Evolutionary conservation across 2,329 filamentous ascomycete genomes (phyloP).

Genomic region (Trematosphaeria pertusa): DNA sequence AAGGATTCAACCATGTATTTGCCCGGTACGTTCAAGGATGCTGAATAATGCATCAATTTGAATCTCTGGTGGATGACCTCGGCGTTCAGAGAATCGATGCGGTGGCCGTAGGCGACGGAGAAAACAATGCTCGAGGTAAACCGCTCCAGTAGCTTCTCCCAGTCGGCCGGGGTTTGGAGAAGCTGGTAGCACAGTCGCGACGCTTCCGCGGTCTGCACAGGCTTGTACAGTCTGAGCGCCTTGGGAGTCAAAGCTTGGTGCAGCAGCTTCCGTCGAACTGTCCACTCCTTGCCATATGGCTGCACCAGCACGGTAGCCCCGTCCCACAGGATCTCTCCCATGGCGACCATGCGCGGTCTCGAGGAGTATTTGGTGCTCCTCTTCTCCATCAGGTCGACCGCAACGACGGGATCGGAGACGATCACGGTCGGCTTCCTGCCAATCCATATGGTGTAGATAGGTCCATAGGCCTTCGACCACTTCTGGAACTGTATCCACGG

Average conservation of each 20-base stretch:
- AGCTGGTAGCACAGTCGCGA: constrained; percentile 54
- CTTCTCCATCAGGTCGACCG: constrained; percentile 55
- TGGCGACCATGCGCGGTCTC: constrained; percentile 54
- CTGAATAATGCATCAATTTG: constrained; percentile 57
- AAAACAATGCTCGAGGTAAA: constrained; percentile 60
- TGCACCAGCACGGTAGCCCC: constrained; percentile 56
- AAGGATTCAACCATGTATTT: constrained; percentile 57
- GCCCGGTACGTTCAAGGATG: constrained; percentile 56
- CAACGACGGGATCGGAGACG: constrained; percentile 54
- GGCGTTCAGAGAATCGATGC: constrained; percentile 57
- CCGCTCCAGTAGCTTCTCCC: constrained; percentile 56
- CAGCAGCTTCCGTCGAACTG: constrained; percentile 46
- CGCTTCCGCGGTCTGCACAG: constrained; percentile 59
- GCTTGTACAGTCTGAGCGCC: constrained; percentile 54
- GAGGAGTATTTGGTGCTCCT: constrained; percentile 55
- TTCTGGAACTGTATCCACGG: constrained; percentile 50
- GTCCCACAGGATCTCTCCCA: constrained; percentile 55
- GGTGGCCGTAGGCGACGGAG: constrained; percentile 59
- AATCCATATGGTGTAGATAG: constrained; percentile 58
- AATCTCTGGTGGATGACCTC: constrained; percentile 57
- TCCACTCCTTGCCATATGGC: constrained; percentile 58
- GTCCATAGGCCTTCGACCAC: constrained; percentile 55
- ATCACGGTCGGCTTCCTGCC: constrained; percentile 55
- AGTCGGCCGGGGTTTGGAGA: constrained; percentile 48
- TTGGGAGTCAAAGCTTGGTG: constrained; percentile 54